Percentiles rank a stretch among this genome's conserved stretches.
Evolutionary conservation across 2,329 filamentous ascomycete genomes (phyloP).

Genomic region (Ophiocordyceps sinensis): DNA sequence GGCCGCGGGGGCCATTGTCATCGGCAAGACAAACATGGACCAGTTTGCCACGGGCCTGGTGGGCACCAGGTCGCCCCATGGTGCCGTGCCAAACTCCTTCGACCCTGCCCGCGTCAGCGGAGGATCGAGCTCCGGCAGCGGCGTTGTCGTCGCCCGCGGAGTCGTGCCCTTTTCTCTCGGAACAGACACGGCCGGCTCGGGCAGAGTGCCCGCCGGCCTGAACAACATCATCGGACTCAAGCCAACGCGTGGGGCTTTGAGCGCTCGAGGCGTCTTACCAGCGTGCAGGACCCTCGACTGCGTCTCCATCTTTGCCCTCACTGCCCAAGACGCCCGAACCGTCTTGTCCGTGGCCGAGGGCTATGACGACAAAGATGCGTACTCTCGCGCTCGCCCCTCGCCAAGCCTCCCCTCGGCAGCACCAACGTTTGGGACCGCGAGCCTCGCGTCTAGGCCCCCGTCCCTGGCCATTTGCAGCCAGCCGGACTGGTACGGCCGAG

Average conservation of each 20-base stretch:
- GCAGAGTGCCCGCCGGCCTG: constrained; percentile 36
- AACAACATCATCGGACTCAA: constrained; percentile 38
- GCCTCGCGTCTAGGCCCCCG: constrained; percentile 9
- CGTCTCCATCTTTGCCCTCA: constrained; percentile 36
- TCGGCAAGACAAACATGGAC: constrained; percentile 47
- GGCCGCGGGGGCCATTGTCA: constrained; percentile 36
- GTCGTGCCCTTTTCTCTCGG: constrained; percentile 41
- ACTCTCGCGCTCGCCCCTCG: constrained; percentile 26
- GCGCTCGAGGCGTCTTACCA: constrained; percentile 32
- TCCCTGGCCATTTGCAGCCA: constrained; percentile 24
- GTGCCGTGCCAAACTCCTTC: constrained; percentile 38
- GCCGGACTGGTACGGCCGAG: constrained; percentile 20
- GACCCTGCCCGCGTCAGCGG: constrained; percentile 24
- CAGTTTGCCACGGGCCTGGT: constrained; percentile 49
- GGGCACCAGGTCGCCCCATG: constrained; percentile 45
- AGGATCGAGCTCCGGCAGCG: constrained; percentile 43
- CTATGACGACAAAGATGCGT: constrained; percentile 33
- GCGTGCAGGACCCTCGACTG: constrained; percentile 44
- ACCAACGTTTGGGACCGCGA: constrained; percentile 15
- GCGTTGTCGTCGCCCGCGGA: constrained; percentile 36
- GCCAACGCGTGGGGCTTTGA: constrained; percentile 38
- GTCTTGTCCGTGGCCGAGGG: constrained; percentile 33
- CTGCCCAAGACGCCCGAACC: constrained; percentile 31
- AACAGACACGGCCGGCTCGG: constrained; percentile 41
- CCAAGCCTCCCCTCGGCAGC: neutral